A percentile compares a stretch with the other conserved stretches of the same genome.
Conservation (phyloP, 2,329 filamentous ascomycete genomes). For the Colletotrichum noveboracense region DNA sequence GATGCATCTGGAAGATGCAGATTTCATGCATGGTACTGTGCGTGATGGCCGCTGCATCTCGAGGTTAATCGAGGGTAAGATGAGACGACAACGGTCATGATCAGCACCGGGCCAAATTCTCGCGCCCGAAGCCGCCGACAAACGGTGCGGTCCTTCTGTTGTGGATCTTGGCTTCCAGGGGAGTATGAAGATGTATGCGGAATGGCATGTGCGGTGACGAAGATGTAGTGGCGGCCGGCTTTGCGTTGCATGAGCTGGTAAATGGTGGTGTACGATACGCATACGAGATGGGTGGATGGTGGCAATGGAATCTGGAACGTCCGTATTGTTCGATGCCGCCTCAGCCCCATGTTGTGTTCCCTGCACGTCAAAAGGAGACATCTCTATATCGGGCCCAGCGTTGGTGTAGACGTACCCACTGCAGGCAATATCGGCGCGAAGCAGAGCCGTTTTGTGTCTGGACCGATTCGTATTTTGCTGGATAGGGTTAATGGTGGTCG, state of each 20-base stretch:
- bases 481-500: not conserved
- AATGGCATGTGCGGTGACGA: not conserved
- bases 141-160: not conserved
- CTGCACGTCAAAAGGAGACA: not conserved
- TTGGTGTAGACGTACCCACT: not conserved
- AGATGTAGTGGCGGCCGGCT: not conserved
- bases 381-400: not conserved
- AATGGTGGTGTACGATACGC: not conserved
- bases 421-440: not conserved
- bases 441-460: not conserved
- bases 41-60: slow-evolving; percentile 6
- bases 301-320: not conserved
- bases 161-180: not conserved
- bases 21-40: slow-evolving; percentile 10
- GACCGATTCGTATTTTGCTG: not conserved
- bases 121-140: not conserved
- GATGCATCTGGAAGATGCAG: slow-evolving; percentile 9
- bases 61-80: not conserved
- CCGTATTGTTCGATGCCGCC: not conserved
- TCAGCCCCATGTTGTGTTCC: not conserved
- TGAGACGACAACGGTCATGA: not conserved
- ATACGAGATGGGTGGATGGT: slow-evolving; percentile 10
- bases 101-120: slow-evolving; percentile 11
- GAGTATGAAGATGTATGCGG: not conserved
- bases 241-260: not conserved